These are phyloP conservation scores for Coffea humblotiana DNA, from an alignment of 305 asterid genomes.

Conservation along the genomic window DNA sequence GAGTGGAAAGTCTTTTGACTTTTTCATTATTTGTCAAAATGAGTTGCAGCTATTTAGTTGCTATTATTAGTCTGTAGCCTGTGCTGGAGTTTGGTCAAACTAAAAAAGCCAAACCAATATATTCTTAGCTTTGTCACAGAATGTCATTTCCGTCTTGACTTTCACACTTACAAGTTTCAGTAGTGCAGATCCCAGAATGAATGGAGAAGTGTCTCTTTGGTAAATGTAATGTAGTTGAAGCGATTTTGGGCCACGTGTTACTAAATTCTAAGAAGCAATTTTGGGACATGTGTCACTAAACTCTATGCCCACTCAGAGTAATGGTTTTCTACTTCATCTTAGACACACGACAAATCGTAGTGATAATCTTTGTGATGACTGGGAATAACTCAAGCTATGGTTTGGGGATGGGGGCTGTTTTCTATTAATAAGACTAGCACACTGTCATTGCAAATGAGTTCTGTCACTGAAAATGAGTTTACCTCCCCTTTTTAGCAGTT, in stretches of 20 bases:
- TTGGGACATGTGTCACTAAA: no score
- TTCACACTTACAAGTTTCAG: no score
- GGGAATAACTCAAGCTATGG: not conserved
- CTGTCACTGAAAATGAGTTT: not conserved
- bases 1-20: no score
- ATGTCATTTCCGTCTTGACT: no score
- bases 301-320: not conserved
- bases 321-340: not conserved
- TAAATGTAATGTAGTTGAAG: no score
- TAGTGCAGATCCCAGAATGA: not conserved
- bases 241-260: not conserved
- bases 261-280: not conserved
- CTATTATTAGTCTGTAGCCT: no score
- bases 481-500: not conserved
- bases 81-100: no score
- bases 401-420: not conserved
- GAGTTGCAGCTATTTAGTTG: no score
- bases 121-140: no score
- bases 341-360: not conserved
- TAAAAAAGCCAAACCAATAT: no score
- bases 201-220: not conserved
- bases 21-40: no score
- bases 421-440: no score
- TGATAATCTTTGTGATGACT: not conserved
- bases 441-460: not conserved